Evolutionary conservation across 1,284 basidiomycete species (phyloP).

Genomic region (Trichosporon sp.): DNA sequence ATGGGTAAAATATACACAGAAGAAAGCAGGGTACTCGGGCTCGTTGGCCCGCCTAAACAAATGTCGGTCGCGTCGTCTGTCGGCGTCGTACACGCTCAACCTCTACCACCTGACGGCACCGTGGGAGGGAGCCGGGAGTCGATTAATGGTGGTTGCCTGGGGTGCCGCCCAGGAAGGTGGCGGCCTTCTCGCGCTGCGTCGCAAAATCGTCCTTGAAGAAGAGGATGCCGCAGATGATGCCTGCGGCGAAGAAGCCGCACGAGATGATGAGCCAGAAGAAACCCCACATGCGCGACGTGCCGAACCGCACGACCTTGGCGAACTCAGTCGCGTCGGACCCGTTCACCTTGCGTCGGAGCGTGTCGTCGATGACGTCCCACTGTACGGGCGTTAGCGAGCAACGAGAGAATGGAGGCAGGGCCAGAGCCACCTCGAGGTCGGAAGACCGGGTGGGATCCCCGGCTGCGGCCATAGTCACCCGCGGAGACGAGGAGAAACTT

Average conservation of each 20-base stretch:
- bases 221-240: slow-evolving; percentile 76
- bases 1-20: background rate
- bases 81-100: background rate
- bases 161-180: slow-evolving; percentile 41
- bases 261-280: slow-evolving; percentile 84
- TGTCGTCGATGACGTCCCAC: slow-evolving; percentile 89
- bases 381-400: slow-evolving; percentile 43
- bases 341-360: slow-evolving; percentile 84
- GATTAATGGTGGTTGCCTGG: background rate
- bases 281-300: slow-evolving; percentile 53
- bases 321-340: slow-evolving; percentile 87
- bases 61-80: background rate
- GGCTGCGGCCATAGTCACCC: no score
- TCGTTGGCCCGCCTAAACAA: background rate
- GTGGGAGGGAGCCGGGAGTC: background rate
- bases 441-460: no score
- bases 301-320: slow-evolving; percentile 72
- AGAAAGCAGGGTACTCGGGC: background rate
- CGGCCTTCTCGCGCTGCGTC: slow-evolving; percentile 36
- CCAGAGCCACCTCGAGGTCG: no score
- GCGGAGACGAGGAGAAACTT: slow-evolving; percentile 18
- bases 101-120: background rate
- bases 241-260: slow-evolving; percentile 72
- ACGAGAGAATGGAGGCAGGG: no score
- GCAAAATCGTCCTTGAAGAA: slow-evolving; percentile 65